phyloP scores from a whole-genome alignment of 176 grass and related monocot species.

The Bonia amplexicaulis region DNA sequence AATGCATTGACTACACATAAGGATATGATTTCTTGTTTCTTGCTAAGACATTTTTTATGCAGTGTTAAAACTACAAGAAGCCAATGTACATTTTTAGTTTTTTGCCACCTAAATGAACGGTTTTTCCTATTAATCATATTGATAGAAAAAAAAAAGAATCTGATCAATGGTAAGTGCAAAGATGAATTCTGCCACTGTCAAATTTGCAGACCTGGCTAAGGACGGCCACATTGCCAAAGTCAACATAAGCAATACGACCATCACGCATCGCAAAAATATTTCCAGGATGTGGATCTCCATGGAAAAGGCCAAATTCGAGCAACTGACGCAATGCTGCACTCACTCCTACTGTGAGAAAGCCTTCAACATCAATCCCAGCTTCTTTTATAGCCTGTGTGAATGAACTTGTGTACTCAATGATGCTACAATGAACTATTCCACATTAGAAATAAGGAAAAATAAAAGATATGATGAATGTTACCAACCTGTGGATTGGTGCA shows the following conservation, averaged over 20 bases:
- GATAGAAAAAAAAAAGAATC: slow-evolving; percentile 1
- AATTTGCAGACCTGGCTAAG: slow-evolving; percentile 71
- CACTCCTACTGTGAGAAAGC: slow-evolving; percentile 94
- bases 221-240: slow-evolving; percentile 96
- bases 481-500: slow-evolving; percentile 91
- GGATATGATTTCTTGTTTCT: neutral
- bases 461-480: slow-evolving; percentile 8
- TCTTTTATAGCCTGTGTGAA: slow-evolving; percentile 75
- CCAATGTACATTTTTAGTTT: neutral
- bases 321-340: slow-evolving; percentile 91
- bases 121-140: neutral
- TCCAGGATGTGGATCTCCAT: slow-evolving; percentile 99
- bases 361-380: slow-evolving; percentile 85
- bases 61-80: neutral
- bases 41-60: neutral
- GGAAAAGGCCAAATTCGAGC: slow-evolving; percentile 96
- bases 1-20: neutral
- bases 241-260: slow-evolving; percentile 98
- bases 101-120: neutral
- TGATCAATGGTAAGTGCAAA: neutral
- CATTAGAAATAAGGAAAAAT: slow-evolving; percentile 1
- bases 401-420: slow-evolving; percentile 31
- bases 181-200: neutral
- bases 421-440: slow-evolving; percentile 18
- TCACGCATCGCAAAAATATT: slow-evolving; percentile 98